Evolutionary conservation across 176 grass and related monocot genomes (phyloP).

Genomic region (Ananas comosus): DNA sequence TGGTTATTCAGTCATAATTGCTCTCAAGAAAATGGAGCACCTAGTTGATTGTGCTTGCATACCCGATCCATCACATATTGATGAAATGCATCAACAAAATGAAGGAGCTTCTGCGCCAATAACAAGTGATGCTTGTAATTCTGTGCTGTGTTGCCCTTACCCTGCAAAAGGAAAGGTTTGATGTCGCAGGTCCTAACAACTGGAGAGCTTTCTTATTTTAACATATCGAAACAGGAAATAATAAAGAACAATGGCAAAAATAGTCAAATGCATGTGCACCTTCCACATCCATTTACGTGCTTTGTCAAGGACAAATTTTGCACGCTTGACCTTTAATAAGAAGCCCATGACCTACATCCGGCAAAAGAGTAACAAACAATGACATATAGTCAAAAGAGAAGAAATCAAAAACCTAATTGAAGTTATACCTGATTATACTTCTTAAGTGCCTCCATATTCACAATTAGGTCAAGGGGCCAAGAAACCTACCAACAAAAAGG

Average conservation of each 20-base stretch:
- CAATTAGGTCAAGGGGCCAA: conserved; percentile 94
- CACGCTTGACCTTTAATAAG: conserved; percentile 90
- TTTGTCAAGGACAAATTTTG: conserved; percentile 91
- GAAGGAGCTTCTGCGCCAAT: conserved; percentile 88
- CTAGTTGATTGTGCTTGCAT: conserved; percentile 19
- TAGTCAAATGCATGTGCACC: conserved; percentile 31
- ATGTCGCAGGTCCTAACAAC: neutral
- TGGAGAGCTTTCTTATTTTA: neutral
- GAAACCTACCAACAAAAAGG: conserved; percentile 59
- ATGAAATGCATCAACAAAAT: conserved; percentile 89
- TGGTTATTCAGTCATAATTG: conserved; percentile 5
- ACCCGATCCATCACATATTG: conserved; percentile 86
- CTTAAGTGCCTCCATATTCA: conserved; percentile 70
- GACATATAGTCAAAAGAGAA: neutral
- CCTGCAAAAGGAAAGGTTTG: conserved; percentile 33
- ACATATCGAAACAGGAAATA: neutral
- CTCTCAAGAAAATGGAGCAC: conserved; percentile 1
- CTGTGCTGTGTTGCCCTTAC: conserved; percentile 27
- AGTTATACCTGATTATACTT: conserved; percentile 84
- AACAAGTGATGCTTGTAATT: conserved; percentile 83
- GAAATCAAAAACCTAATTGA: conserved; percentile 18
- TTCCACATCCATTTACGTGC: conserved; percentile 95
- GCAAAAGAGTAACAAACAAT: conserved; percentile 1
- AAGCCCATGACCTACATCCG: conserved; percentile 82
- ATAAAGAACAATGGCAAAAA: neutral